Percentiles rank a stretch among this genome's conserved stretches.
phyloP scores from a whole-genome alignment of 23 red algal species.

The Gracilaria gracilis region DNA sequence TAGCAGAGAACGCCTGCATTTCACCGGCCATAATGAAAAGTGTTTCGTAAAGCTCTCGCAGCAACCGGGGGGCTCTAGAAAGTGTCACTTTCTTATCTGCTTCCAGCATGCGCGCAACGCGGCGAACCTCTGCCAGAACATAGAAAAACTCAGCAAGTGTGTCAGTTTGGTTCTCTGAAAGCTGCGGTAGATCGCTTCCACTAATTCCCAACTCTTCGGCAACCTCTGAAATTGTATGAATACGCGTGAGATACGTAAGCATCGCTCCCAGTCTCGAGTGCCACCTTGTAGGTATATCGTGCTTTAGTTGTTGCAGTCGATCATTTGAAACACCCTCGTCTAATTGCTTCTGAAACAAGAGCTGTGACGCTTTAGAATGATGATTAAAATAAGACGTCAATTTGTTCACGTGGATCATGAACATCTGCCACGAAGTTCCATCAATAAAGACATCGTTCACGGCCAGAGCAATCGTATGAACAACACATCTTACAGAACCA shows the following conservation, averaged over 20 bases:
- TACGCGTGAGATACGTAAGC: too few relatives aligned
- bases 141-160: neutral
- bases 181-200: neutral
- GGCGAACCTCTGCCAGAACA: conserved; percentile 9
- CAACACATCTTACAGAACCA: neutral
- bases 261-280: too few relatives aligned
- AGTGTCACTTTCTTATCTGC: neutral
- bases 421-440: too few relatives aligned
- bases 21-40: neutral
- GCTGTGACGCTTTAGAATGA: too few relatives aligned
- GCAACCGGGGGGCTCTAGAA: neutral
- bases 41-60: neutral
- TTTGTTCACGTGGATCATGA: too few relatives aligned
- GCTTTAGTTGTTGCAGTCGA: too few relatives aligned
- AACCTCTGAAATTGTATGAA: neutral
- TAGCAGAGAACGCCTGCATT: neutral
- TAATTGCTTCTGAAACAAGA: too few relatives aligned
- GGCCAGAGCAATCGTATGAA: neutral
- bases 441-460: neutral
- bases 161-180: neutral
- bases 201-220: neutral
- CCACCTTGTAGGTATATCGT: too few relatives aligned
- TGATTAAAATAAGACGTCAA: too few relatives aligned
- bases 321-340: too few relatives aligned
- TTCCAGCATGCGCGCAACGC: neutral